Percentiles rank a stretch among this genome's conserved stretches.
These are phyloP conservation scores for Lachnellula arida DNA, from an alignment of 2,329 filamentous ascomycete species.

Conservation along the genomic window DNA sequence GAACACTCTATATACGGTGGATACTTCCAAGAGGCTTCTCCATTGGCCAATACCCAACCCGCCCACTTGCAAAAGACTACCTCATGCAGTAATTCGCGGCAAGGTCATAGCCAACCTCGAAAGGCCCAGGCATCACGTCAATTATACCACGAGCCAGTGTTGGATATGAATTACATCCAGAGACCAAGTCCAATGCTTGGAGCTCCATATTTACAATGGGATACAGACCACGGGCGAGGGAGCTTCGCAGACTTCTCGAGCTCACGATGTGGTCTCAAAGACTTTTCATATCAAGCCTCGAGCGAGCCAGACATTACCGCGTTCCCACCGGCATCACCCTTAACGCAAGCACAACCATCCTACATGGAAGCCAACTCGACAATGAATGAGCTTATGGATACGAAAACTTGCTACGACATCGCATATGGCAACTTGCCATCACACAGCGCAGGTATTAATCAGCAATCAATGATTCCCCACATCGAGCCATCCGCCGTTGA, in stretches of 20 bases:
- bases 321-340: conserved; percentile 2
- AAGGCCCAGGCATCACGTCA: conserved; percentile 9
- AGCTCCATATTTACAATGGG: conserved; percentile 20
- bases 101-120: conserved; percentile 11
- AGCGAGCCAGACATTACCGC: conserved; percentile 3
- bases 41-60: background rate
- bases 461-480: background rate
- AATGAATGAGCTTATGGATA: background rate
- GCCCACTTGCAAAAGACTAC: conserved; percentile 6
- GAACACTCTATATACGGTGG: conserved; percentile 15
- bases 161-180: conserved; percentile 13
- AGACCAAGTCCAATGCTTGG: conserved; percentile 19
- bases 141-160: conserved; percentile 10
- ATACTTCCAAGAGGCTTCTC: conserved; percentile 19
- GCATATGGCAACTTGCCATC: conserved; percentile 15
- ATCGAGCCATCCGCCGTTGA: background rate
- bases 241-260: conserved; percentile 23
- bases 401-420: conserved; percentile 10
- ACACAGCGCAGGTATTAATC: conserved; percentile 7
- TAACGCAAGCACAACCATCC: conserved; percentile 3
- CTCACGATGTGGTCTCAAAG: conserved; percentile 12
- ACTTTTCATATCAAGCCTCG: conserved; percentile 6
- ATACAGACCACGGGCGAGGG: conserved; percentile 11
- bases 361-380: conserved; percentile 7
- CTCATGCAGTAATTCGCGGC: conserved; percentile 9